Conservation (phyloP, 306 rosid genomes). For the Citrullus colocynthis region DNA sequence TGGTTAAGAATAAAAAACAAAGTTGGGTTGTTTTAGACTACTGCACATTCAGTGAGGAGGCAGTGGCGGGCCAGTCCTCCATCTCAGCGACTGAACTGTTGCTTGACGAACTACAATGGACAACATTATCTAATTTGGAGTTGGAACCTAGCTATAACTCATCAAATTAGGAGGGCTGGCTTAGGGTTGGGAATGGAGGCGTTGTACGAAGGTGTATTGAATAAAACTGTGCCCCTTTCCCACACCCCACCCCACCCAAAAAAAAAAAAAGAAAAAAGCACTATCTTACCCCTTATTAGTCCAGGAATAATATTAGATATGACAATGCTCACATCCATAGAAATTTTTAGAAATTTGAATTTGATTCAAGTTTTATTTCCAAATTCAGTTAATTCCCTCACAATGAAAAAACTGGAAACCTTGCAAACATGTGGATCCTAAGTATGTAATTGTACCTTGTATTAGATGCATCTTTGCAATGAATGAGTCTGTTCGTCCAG, state of each 20-base stretch:
- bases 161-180: neutral
- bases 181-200: neutral
- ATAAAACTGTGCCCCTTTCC: neutral
- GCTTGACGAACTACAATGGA: neutral
- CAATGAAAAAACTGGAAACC: neutral
- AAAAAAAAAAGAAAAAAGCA: neutral
- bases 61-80: neutral
- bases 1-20: neutral
- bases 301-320: neutral
- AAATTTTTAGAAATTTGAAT: neutral
- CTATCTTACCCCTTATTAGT: neutral
- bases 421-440: neutral
- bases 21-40: neutral
- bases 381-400: neutral
- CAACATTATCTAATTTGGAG: neutral
- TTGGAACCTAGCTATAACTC: neutral
- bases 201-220: neutral
- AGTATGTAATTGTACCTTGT: constrained; percentile 15
- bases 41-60: neutral
- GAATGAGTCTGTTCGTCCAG: constrained; percentile 16
- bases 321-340: neutral
- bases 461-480: constrained; percentile 18
- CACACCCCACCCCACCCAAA: neutral
- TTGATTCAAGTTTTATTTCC: neutral
- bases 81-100: neutral